Conservation (phyloP, 192 early-diverging fungal species). For the Backusella tuberculispora region DNA sequence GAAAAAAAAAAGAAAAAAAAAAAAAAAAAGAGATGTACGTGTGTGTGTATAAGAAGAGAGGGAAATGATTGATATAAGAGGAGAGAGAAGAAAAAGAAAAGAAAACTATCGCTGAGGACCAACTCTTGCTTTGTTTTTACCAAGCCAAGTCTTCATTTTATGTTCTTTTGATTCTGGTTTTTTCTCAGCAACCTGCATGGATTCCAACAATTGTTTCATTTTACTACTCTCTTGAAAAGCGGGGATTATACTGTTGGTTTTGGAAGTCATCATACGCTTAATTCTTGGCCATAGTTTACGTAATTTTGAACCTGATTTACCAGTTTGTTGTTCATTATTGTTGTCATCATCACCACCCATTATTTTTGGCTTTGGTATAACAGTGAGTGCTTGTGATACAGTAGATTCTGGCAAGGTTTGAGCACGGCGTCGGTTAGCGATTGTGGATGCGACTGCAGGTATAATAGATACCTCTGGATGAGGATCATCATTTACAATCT, state of each 20-base stretch:
- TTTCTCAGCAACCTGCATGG: conserved; percentile 11
- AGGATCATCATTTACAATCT: conserved; percentile 20
- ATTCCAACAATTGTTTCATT: conserved; percentile 14
- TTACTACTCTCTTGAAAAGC: conserved; percentile 1
- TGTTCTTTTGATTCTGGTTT: background rate
- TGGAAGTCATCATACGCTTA: conserved; percentile 20
- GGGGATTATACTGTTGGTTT: background rate
- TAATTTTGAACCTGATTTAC: conserved; percentile 5
- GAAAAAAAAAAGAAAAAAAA: background rate
- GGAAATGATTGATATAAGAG: background rate
- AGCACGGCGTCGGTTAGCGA: background rate
- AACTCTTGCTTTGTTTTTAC: conserved; percentile 26
- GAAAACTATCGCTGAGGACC: conserved; percentile 7
- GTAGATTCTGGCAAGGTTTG: background rate
- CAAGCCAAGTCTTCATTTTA: conserved; percentile 18
- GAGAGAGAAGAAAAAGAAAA: background rate
- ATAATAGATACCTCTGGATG: background rate
- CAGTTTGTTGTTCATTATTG: background rate
- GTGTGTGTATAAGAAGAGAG: background rate
- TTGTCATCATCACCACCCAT: background rate
- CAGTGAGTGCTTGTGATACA: background rate
- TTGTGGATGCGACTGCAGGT: conserved; percentile 16
- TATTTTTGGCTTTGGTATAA: background rate
- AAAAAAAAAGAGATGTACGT: background rate
- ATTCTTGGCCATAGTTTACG: conserved; percentile 23